A percentile compares a stretch with the other conserved stretches of the same genome.
Conservation (phyloP, 2,329 filamentous ascomycete species). For the Helotiales sp. region DNA sequence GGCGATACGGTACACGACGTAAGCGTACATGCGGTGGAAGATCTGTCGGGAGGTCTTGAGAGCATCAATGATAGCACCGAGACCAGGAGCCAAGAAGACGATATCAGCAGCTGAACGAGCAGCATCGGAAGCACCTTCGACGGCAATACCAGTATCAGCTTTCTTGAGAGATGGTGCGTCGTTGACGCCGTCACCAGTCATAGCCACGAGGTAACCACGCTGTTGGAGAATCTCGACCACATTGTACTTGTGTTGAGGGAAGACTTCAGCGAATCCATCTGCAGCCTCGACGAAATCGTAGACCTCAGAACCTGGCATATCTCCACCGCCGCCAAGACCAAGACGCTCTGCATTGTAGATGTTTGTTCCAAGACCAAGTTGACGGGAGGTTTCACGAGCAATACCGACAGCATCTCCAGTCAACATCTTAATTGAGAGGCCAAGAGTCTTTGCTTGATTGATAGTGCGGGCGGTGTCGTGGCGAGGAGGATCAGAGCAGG, state of each 20-base stretch:
- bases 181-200: conserved; percentile 97
- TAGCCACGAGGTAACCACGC: conserved; percentile 91
- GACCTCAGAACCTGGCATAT: conserved; percentile 91
- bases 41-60: conserved; percentile 93
- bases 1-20: conserved; percentile 94
- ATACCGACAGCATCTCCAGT: conserved; percentile 95
- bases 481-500: conserved; percentile 88
- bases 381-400: conserved; percentile 87
- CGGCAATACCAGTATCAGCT: conserved; percentile 94
- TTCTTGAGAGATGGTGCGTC: conserved; percentile 92
- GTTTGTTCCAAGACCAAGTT: conserved; percentile 90
- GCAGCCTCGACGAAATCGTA: conserved; percentile 96
- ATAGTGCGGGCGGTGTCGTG: conserved; percentile 91
- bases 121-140: conserved; percentile 89
- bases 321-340: conserved; percentile 85
- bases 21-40: conserved; percentile 96
- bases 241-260: conserved; percentile 94
- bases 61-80: conserved; percentile 90
- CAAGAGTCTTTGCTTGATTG: conserved; percentile 85
- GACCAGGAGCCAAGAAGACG: conserved; percentile 88
- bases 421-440: conserved; percentile 94
- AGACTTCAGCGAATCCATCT: conserved; percentile 93
- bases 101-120: conserved; percentile 92
- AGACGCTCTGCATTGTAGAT: conserved; percentile 93
- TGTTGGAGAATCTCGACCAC: conserved; percentile 93